Evolutionary conservation across 192 early-diverging fungal genomes (phyloP).

Genomic region (Chytriomyces hyalinus): DNA sequence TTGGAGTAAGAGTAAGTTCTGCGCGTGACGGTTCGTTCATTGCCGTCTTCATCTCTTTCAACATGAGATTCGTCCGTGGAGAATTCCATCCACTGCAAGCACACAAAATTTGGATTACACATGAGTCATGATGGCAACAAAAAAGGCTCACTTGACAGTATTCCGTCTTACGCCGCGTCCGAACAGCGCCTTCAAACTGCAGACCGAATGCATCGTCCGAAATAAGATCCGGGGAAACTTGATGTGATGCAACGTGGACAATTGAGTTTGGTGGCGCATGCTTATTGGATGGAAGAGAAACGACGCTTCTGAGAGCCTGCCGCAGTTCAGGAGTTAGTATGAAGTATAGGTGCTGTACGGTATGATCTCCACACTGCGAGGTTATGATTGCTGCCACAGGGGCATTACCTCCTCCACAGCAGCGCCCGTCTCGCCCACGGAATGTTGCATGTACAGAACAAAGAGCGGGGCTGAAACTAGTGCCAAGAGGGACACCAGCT

Average conservation of each 20-base stretch:
- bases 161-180: conserved; percentile 20
- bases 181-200: conserved; percentile 18
- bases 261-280: conserved; percentile 7
- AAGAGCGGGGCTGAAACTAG: conserved; percentile 14
- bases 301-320: neutral
- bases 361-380: neutral
- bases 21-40: conserved; percentile 26
- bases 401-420: conserved; percentile 23
- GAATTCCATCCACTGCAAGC: conserved; percentile 42
- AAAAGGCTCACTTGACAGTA: conserved; percentile 35
- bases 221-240: conserved; percentile 15
- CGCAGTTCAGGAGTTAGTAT: neutral
- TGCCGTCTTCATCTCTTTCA: conserved; percentile 27
- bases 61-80: conserved; percentile 9
- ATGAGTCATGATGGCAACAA: neutral
- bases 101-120: neutral
- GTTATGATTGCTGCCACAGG: neutral
- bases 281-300: neutral
- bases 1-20: conserved; percentile 43
- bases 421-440: neutral
- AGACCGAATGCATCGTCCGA: conserved; percentile 21
- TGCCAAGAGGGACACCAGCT: conserved; percentile 1
- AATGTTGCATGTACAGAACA: conserved; percentile 22
- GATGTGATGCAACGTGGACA: conserved; percentile 20
- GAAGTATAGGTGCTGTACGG: too few species aligned